phyloP scores from a whole-genome alignment of 176 grass and related monocot genomes.

The Oryza australiensis region DNA sequence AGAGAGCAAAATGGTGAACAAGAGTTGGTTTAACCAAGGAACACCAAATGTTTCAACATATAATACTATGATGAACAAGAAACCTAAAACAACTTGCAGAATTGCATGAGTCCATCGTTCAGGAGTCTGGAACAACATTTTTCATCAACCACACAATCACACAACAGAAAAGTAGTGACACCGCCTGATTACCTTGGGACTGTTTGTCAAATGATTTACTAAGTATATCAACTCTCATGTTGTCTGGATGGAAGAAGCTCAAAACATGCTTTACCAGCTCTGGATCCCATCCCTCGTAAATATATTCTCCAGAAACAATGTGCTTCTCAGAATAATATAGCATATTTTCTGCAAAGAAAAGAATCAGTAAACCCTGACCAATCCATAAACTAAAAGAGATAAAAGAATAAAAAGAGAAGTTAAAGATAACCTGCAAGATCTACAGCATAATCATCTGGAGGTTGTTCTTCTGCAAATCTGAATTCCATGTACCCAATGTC shows the following conservation, averaged over 20 bases:
- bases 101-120: slow-evolving; percentile 8
- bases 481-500: slow-evolving; percentile 94
- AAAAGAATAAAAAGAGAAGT: slow-evolving; percentile 35
- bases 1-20: background rate
- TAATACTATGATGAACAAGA: background rate
- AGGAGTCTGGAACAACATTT: background rate
- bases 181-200: slow-evolving; percentile 65
- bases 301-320: slow-evolving; percentile 83
- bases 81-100: background rate
- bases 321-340: slow-evolving; percentile 80
- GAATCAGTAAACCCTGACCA: slow-evolving; percentile 20
- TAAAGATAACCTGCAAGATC: slow-evolving; percentile 79
- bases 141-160: background rate
- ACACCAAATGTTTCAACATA: background rate
- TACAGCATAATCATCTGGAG: slow-evolving; percentile 89
- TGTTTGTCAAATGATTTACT: slow-evolving; percentile 90
- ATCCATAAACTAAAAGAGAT: slow-evolving; percentile 23
- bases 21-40: background rate
- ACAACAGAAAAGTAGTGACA: slow-evolving; percentile 5
- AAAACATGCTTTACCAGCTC: slow-evolving; percentile 64
- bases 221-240: slow-evolving; percentile 86
- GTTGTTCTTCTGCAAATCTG: slow-evolving; percentile 96
- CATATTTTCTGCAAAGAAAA: slow-evolving; percentile 77
- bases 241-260: slow-evolving; percentile 89
- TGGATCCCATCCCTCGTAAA: slow-evolving; percentile 83